Evolutionary conservation across 805 yeast genomes (phyloP).

Genomic region (Isabelozyma heimii): DNA sequence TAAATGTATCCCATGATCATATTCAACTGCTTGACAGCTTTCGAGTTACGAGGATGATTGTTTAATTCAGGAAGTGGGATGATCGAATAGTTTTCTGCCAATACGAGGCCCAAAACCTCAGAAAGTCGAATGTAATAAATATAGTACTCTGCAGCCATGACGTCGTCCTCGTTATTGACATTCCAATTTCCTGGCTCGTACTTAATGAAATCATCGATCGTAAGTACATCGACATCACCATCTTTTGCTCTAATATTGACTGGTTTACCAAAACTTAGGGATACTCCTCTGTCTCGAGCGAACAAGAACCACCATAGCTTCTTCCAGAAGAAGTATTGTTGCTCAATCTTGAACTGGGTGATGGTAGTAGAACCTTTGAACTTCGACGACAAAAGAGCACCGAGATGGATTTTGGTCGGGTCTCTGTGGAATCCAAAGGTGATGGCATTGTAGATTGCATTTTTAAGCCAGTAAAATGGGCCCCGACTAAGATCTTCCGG

Average conservation of each 20-base stretch:
- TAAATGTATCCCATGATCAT: conserved; percentile 5
- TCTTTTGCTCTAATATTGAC: not conserved
- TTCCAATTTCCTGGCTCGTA: conserved; percentile 6
- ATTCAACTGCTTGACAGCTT: conserved; percentile 5
- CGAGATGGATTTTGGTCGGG: not conserved
- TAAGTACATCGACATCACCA: conserved; percentile 1
- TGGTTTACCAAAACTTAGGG: conserved; percentile 8
- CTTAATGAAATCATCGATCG: conserved; percentile 5
- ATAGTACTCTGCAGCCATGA: conserved; percentile 1
- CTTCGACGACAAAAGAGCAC: not conserved
- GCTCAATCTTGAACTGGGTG: not conserved
- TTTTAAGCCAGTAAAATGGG: conserved; percentile 4
- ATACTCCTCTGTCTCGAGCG: conserved; percentile 3
- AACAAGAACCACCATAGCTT: conserved; percentile 10
- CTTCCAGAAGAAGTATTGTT: conserved; percentile 8
- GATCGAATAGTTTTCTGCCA: conserved; percentile 4
- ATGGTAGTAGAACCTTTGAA: not conserved
- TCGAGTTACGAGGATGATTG: not conserved
- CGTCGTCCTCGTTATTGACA: conserved; percentile 1
- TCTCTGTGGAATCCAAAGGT: conserved; percentile 6
- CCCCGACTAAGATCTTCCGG: conserved; percentile 7
- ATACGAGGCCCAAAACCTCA: conserved; percentile 5
- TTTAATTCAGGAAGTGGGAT: not conserved
- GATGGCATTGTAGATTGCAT: conserved; percentile 3
- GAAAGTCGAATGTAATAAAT: conserved; percentile 1